Conservation (phyloP, 495 filamentous ascomycete genomes). For the Friedmanniomyces endolithicus region DNA sequence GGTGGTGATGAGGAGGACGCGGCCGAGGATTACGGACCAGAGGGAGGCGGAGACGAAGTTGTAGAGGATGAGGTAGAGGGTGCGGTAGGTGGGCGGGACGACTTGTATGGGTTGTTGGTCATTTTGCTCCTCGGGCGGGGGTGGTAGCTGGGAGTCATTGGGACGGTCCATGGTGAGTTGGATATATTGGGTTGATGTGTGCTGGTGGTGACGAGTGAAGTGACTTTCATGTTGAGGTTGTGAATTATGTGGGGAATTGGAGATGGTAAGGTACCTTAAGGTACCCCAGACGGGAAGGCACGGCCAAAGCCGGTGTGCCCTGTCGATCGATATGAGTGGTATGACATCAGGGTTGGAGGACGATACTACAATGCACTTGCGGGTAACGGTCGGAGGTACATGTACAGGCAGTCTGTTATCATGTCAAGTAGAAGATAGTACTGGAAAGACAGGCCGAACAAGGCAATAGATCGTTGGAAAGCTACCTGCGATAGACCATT, state of each 20-base stretch:
- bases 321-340: neutral
- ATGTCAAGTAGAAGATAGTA: neutral
- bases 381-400: too few species aligned
- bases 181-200: neutral
- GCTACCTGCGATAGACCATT: neutral
- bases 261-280: neutral
- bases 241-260: too few species aligned
- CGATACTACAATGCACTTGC: too few species aligned
- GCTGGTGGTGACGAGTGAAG: too few species aligned
- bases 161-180: conserved; percentile 11
- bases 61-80: conserved; percentile 64
- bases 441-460: neutral
- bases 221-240: too few species aligned
- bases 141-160: conserved; percentile 12
- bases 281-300: neutral
- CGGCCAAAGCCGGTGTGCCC: neutral
- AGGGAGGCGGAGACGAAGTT: conserved; percentile 61
- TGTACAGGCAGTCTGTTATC: neutral
- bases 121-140: neutral
- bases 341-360: neutral
- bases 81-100: neutral
- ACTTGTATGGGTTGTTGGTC: conserved; percentile 2
- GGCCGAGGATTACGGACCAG: conserved; percentile 61
- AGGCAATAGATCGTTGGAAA: neutral
- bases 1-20: conserved; percentile 39